These are phyloP conservation scores for Sherardia arvensis DNA, from an alignment of 257 asterid genomes.

Conservation along the genomic window DNA sequence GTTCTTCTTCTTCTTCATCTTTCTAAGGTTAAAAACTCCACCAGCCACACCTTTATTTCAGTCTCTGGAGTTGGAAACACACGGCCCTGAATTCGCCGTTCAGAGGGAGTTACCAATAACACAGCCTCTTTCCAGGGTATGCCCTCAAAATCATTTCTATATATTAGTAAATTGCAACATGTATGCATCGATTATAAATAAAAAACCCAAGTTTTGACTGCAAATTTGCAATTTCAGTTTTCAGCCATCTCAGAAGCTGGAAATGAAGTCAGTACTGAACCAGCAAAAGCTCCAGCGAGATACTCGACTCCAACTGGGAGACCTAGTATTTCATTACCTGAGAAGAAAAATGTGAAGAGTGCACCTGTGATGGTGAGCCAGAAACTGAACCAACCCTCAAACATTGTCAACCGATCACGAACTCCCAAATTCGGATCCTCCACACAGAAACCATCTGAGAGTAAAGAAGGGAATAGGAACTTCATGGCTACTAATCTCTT, in stretches of 20 bases:
- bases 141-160: not conserved
- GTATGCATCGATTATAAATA: not conserved
- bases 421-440: slow-evolving; percentile 18
- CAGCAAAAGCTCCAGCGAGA: slow-evolving; percentile 22
- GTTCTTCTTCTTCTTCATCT: not conserved
- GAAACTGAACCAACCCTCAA: slow-evolving; percentile 16
- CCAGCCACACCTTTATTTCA: slow-evolving; percentile 85
- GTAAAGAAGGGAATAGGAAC: slow-evolving; percentile 11
- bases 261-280: slow-evolving; percentile 14
- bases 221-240: slow-evolving; percentile 31
- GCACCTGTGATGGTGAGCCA: slow-evolving; percentile 14
- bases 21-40: slow-evolving; percentile 68
- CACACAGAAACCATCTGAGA: slow-evolving; percentile 9
- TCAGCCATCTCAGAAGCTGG: slow-evolving; percentile 29
- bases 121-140: slow-evolving; percentile 63
- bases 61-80: slow-evolving; percentile 74
- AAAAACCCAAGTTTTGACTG: not conserved
- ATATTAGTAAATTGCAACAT: not conserved
- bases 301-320: slow-evolving; percentile 35
- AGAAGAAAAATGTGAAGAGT: slow-evolving; percentile 18
- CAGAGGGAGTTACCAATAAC: slow-evolving; percentile 56
- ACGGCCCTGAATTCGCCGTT: slow-evolving; percentile 33
- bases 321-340: slow-evolving; percentile 18
- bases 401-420: slow-evolving; percentile 9
- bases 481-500: slow-evolving; percentile 29